These are phyloP conservation scores for Malus orientalis DNA, from an alignment of 306 rosid species.

Conservation along the genomic window DNA sequence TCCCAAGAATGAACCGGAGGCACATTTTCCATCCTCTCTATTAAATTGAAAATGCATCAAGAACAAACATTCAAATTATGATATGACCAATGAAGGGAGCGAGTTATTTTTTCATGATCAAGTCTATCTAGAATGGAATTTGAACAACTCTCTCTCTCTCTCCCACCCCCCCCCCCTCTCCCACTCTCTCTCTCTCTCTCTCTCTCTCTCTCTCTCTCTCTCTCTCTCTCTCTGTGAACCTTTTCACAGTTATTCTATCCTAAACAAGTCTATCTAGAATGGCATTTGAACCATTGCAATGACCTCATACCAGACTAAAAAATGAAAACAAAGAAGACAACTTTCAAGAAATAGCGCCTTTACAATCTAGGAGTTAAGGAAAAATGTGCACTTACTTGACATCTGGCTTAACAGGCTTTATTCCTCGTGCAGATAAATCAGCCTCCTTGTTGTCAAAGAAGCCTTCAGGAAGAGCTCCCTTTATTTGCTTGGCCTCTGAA, in stretches of 20 bases:
- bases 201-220: too few species aligned
- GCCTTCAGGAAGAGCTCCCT: constrained; percentile 88
- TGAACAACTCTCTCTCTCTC: neutral
- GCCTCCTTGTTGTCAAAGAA: constrained; percentile 97
- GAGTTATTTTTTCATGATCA: neutral
- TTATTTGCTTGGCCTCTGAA: constrained; percentile 51
- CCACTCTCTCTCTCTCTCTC: too few species aligned
- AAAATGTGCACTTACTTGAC: constrained; percentile 55
- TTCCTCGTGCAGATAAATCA: constrained; percentile 84
- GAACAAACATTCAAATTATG: neutral
- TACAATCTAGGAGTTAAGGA: constrained; percentile 8
- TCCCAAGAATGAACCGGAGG: neutral
- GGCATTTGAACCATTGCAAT: neutral
- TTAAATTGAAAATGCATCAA: neutral
- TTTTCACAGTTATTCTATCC: too few species aligned
- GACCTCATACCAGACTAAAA: neutral
- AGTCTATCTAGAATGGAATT: neutral
- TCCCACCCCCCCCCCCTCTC: neutral
- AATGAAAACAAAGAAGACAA: too few species aligned
- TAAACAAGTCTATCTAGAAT: neutral
- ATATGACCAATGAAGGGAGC: neutral
- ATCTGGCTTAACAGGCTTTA: constrained; percentile 79
- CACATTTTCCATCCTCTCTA: neutral
- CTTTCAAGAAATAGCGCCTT: too few species aligned
- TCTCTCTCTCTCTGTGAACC: too few species aligned